Evolutionary conservation across 2,329 filamentous ascomycete genomes (phyloP), one percentile per base, ranked within the genome.

Genomic region (Epicoccum nigrum): DNA sequence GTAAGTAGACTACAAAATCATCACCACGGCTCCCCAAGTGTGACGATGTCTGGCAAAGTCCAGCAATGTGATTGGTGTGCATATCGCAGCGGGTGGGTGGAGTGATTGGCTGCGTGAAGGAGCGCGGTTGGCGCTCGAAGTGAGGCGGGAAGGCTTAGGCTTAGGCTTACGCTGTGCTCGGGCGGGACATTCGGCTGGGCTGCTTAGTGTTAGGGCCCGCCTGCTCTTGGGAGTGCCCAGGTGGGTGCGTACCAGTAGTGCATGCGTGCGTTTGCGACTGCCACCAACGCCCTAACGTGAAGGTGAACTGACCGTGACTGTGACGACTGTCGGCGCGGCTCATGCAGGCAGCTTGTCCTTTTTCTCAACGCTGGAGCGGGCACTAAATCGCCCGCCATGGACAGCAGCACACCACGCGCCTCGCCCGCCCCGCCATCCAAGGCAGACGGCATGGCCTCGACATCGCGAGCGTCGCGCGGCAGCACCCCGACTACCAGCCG

Each of bases 401-500:
- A 66, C 53, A 52, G 44, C 47, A 51, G 35, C 42, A 46, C 28
- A 30, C 31, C 48, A 41, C 61, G 63, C 59, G 56, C 62, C 28
- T 67, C 68, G 50, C 59, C 67, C 34, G 65, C 69, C 63, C 69
- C 69, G 63, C 66, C 69, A 41, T 59, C 61, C 31, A 51, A 56
- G 39, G 59, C 64, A 40, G 53, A 63, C 16, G 40, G 51, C 16
- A 71, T 68, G 65, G 51, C 69, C 27, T 60, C 69, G n/a, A 59
- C 55, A 52, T 59, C 60, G 20, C 58, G 60, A 41, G 34, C 63
- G 8, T 55, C 51, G 50, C 63, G 68, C 20, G 67, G 64, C 28
- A 57, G 51, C 45, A 66, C 69, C 4, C 66, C 66, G 7, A 65
- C 62, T 7, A 54, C 63, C 32, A 65, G 59, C 56, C 66, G 63